Evolutionary conservation across 2,329 filamentous ascomycete genomes (phyloP).

Genomic region (Phialophora chinensis): DNA sequence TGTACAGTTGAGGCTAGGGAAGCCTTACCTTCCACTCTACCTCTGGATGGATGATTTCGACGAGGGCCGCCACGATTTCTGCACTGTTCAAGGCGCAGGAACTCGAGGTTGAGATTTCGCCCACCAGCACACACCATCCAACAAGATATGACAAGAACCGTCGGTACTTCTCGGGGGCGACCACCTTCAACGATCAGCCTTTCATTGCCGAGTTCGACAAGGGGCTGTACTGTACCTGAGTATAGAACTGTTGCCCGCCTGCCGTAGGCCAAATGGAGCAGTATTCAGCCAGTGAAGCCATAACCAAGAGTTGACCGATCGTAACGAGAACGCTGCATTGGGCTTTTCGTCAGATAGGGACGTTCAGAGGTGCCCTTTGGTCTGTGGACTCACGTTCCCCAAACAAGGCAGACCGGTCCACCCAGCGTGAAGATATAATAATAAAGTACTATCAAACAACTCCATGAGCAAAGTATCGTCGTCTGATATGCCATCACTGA

Average conservation of each 20-base stretch:
- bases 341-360: slow-evolving; percentile 1
- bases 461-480: slow-evolving; percentile 19
- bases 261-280: slow-evolving; percentile 34
- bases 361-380: neutral
- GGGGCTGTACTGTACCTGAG: slow-evolving; percentile 24
- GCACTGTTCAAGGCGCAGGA: slow-evolving; percentile 36
- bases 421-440: slow-evolving; percentile 35
- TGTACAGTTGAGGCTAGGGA: neutral
- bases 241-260: slow-evolving; percentile 36
- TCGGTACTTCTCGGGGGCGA: slow-evolving; percentile 29
- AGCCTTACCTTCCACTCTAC: slow-evolving; percentile 32
- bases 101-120: slow-evolving; percentile 34
- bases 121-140: slow-evolving; percentile 35
- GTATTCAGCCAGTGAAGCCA: slow-evolving; percentile 36
- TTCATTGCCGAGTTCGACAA: neutral
- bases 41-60: slow-evolving; percentile 33
- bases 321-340: slow-evolving; percentile 29
- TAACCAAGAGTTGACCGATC: slow-evolving; percentile 33
- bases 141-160: slow-evolving; percentile 34
- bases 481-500: slow-evolving; percentile 35
- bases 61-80: slow-evolving; percentile 33
- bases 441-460: slow-evolving; percentile 12
- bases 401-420: slow-evolving; percentile 34
- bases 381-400: slow-evolving; percentile 34
- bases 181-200: slow-evolving; percentile 19